Evolutionary conservation across 139 green algal species (phyloP).

Genomic region (Edaphochlamys debaryana): DNA sequence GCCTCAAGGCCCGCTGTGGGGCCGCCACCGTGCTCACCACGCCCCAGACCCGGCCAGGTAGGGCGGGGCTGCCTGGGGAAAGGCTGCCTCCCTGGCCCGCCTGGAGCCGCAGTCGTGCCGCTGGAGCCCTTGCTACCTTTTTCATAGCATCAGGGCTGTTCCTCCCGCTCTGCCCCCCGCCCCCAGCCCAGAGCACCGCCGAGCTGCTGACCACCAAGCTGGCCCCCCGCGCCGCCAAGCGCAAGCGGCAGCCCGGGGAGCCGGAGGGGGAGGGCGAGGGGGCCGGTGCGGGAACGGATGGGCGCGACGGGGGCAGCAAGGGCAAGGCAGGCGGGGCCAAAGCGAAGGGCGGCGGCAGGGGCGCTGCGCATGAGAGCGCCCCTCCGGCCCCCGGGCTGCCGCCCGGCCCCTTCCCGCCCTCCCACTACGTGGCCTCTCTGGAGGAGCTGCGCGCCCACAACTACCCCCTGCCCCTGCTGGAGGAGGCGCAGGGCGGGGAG

Average conservation of each 20-base stretch:
- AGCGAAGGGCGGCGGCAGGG: neutral
- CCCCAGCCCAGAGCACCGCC: constrained; percentile 7
- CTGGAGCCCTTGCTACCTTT: no score
- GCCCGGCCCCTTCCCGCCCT: constrained; percentile 60
- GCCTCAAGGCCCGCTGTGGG: neutral
- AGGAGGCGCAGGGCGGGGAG: neutral
- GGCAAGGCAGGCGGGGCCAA: neutral
- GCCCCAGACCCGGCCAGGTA: constrained; percentile 46
- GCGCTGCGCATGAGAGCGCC: no score
- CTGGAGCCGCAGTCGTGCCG: no score
- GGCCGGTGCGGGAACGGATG: neutral
- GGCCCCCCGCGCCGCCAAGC: neutral
- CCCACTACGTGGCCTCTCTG: constrained; percentile 62
- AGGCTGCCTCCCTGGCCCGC: no score
- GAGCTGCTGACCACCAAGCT: neutral
- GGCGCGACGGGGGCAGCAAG: neutral
- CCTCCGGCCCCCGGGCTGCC: constrained; percentile 13
- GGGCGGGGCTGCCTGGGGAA: no score
- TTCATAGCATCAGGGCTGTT: no score
- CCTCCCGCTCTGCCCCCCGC: neutral
- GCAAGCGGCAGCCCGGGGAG: constrained; percentile 13
- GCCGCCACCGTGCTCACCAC: constrained; percentile 22
- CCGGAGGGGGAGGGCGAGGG: neutral
- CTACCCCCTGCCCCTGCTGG: constrained; percentile 64
- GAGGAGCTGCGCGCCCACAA: constrained; percentile 60